Conservation (phyloP, 192 early-diverging fungal species). For the Coemansia sp. region DNA sequence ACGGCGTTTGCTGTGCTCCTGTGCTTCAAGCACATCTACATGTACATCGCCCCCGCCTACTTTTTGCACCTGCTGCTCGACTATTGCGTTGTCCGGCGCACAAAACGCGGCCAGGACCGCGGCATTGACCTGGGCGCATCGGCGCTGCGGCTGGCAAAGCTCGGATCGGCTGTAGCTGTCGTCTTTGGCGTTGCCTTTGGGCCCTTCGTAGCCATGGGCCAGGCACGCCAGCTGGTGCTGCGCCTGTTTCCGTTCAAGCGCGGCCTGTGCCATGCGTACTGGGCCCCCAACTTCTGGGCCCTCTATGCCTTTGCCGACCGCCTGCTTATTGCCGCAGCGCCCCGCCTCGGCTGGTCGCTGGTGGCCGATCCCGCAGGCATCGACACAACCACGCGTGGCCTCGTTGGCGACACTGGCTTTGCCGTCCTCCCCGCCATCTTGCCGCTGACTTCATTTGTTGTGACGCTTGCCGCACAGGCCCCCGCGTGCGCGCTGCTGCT, state of each 20-base stretch:
- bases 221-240: slow-evolving; percentile 73
- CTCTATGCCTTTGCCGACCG: slow-evolving; percentile 85
- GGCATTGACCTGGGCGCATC: slow-evolving; percentile 12
- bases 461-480: slow-evolving; percentile 71
- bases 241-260: slow-evolving; percentile 96
- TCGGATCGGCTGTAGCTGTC: slow-evolving; percentile 63
- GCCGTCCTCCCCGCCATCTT: slow-evolving; percentile 72
- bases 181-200: slow-evolving; percentile 82
- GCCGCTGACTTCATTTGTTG: slow-evolving; percentile 68
- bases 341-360: not conserved
- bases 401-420: slow-evolving; percentile 87
- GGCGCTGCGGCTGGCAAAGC: slow-evolving; percentile 53
- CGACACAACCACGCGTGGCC: slow-evolving; percentile 78
- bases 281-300: slow-evolving; percentile 98
- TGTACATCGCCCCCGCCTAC: slow-evolving; percentile 89
- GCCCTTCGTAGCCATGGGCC: slow-evolving; percentile 71
- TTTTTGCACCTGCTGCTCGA: slow-evolving; percentile 82
- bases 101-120: not conserved
- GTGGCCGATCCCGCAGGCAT: not conserved
- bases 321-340: slow-evolving; percentile 39
- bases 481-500: slow-evolving; percentile 30
- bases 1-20: slow-evolving; percentile 82
- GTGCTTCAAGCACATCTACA: slow-evolving; percentile 98
- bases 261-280: slow-evolving; percentile 94
- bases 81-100: slow-evolving; percentile 59